Evolutionary conservation across 1,284 basidiomycete genomes (phyloP).

Genomic region (Ganoderma boninense): DNA sequence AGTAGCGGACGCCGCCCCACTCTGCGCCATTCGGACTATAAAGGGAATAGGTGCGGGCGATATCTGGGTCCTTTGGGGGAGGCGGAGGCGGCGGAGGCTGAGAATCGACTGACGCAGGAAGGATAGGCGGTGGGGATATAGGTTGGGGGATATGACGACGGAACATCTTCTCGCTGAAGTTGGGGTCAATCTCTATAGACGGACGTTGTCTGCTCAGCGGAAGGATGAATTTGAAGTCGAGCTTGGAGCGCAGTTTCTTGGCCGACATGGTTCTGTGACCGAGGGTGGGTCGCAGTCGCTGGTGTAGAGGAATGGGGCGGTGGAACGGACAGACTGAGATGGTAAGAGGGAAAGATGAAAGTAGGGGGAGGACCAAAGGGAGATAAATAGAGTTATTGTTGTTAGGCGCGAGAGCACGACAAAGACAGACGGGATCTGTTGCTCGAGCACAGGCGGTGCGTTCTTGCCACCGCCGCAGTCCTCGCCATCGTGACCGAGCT

Average conservation of each 20-base stretch:
- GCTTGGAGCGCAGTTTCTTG: conserved; percentile 34
- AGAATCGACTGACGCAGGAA: conserved; percentile 10
- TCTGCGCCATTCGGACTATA: conserved; percentile 12
- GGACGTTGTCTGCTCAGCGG: conserved; percentile 14
- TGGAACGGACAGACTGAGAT: neutral
- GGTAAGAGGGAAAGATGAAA: neutral
- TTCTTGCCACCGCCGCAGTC: conserved; percentile 16
- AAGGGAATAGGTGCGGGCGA: conserved; percentile 11
- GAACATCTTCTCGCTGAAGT: conserved; percentile 30
- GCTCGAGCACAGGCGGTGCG: conserved; percentile 13
- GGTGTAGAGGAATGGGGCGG: neutral
- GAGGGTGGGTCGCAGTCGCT: neutral
- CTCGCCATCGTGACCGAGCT: neutral
- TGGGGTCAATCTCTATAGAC: conserved; percentile 19
- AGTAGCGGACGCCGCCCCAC: conserved; percentile 33
- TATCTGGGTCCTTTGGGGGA: conserved; percentile 30
- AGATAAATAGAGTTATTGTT: conserved; percentile 1
- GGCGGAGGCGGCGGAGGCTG: conserved; percentile 34
- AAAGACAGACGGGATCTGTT: neutral
- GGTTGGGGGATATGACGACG: conserved; percentile 16
- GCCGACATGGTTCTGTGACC: conserved; percentile 28
- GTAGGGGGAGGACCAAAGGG: neutral
- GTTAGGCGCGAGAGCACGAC: neutral
- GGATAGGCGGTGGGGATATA: conserved; percentile 6
- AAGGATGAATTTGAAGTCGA: conserved; percentile 32